Base-by-base conservation (phyloP, 1,284 basidiomycete genomes). In the Ceratobasidium sp. region DNA sequence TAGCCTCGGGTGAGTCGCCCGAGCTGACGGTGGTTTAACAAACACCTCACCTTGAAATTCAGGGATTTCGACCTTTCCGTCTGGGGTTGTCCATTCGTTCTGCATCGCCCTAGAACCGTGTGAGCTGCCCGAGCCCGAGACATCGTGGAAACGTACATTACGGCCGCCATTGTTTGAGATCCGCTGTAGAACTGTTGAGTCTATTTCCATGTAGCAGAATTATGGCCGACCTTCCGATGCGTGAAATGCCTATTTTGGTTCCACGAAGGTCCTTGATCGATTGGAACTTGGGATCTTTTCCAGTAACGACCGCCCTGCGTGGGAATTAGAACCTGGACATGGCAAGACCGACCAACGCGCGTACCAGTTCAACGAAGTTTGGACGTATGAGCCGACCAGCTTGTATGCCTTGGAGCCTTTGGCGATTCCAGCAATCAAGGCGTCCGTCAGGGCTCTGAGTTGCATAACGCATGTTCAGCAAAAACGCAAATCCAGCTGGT, bases 131-230 rank as follows among this genome's bases (percentile, higher is more conserved):
- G 14, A 31, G 13, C 31, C 41, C 9, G 41, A 14, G 11, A 58
- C 5, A 49, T 39, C 6, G 31, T 22, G 4, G 5, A 90, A 46
- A 95, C 84, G 1, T 92, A 94, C 91, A 98, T 94, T 29, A 98
- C 95, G 76, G 90, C 93, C 1, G 95, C 96, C 96, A 98, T 98
- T 8, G 95, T 95, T 81, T 96, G 92, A 77, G 89, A 93, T 37
- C 94, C 94, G 77, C 92, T 93, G 68, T 48, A 65, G 24, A 37
- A 29, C n/a, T 31, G 29, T 0, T 41, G 24, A 29, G 56, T 73
- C 11, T 22, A 78, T 77, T 59, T 80, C 78, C 19, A 76, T 79
- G 13, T 80, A 78, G 65, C 81, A 78, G 34, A n/a, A 34, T 34
- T 1, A 31, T n/a, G 3, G 71, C 74, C 74, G 27, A 88, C 92